Conservation (phyloP, 768 basidiomycete species). For the Pisolithus orientalis region DNA sequence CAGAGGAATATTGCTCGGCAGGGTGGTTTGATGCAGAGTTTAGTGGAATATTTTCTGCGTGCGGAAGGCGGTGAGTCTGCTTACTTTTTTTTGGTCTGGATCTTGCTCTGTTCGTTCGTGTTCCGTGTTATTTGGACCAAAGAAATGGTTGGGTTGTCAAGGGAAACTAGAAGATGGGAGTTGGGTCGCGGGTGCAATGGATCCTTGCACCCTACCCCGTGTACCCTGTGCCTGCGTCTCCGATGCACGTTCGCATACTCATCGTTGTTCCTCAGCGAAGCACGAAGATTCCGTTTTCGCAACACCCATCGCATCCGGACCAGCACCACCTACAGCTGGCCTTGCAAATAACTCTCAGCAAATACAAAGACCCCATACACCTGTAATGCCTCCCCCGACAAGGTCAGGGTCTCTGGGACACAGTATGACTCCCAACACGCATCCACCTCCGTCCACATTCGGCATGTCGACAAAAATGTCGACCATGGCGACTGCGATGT, state of each 20-base stretch:
- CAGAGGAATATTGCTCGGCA: constrained; percentile 76
- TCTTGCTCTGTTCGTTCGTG: constrained; percentile 6
- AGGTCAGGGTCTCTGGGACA: constrained; percentile 9
- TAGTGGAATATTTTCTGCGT: constrained; percentile 78
- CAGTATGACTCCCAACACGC: constrained; percentile 28
- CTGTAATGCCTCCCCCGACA: constrained; percentile 15
- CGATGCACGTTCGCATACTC: too few relatives aligned
- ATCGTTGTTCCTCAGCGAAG: constrained; percentile 11
- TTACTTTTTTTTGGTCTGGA: constrained; percentile 24
- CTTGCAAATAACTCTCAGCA: constrained; percentile 2
- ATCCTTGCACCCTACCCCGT: too few relatives aligned
- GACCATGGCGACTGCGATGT: constrained; percentile 8
- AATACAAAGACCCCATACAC: not conserved
- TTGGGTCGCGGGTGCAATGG: too few relatives aligned
- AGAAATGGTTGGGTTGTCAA: too few relatives aligned
- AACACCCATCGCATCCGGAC: constrained; percentile 6
- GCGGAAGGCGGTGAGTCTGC: constrained; percentile 48
- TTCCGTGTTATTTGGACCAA: constrained; percentile 5
- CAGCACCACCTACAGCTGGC: constrained; percentile 4
- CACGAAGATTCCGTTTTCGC: constrained; percentile 10
- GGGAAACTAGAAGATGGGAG: too few relatives aligned
- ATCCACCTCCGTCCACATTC: constrained; percentile 24
- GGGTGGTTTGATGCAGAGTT: constrained; percentile 74
- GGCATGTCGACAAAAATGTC: constrained; percentile 5
- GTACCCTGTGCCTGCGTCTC: too few relatives aligned